Evolutionary conservation across 164 flowering plant species (phyloP), one percentile per base, ranked within the genome.

Genomic region (Chloranthus sessilifolius): DNA sequence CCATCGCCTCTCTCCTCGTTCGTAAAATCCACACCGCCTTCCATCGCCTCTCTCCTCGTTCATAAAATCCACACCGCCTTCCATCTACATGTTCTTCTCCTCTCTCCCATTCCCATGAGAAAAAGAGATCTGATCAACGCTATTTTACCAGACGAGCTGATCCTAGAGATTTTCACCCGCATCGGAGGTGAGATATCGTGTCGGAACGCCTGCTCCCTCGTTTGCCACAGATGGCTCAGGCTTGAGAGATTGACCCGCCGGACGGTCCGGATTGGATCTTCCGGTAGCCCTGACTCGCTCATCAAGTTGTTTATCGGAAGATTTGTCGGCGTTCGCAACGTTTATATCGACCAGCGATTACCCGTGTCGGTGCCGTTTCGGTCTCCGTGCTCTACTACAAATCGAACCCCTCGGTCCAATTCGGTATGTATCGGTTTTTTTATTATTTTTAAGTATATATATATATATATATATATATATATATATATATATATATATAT

Each of bases 181-280:
- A 65, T 91, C 29, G 83, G 76, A 30, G 65, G 50, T n/a, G 57
- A 68, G 16, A 85, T 85, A 62, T 41, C 74, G 8, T 68, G 50
- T 68, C 72, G 84, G 64, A 92, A 88, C 53, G 78, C 98, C 25
- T 80, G 80, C 62, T 78, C 96, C 3, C 77, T 88, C 54, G 98
- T 85, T 43, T 91, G 98, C 71, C 70, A 68, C 65, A 80, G 95
- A 20, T 91, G 98, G 98, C 72, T 73, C 38, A 43, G 34, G 17
- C 83, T 91, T 61, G 92, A 85, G 56, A 76, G 95, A 14, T 60
- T 70, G 53, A 77, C 73, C 69, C 89, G 96, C 40, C 54, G 68
- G 46, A 71, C 88, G 17, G 56, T 90, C 50, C 87, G 88, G 26
- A 64, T 90, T 63, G 85, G 91, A 20, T 83, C 95, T 4, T 77